These are phyloP conservation scores for Polyporus tsugae DNA, from an alignment of 1,284 basidiomycete genomes.

Conservation along the genomic window DNA sequence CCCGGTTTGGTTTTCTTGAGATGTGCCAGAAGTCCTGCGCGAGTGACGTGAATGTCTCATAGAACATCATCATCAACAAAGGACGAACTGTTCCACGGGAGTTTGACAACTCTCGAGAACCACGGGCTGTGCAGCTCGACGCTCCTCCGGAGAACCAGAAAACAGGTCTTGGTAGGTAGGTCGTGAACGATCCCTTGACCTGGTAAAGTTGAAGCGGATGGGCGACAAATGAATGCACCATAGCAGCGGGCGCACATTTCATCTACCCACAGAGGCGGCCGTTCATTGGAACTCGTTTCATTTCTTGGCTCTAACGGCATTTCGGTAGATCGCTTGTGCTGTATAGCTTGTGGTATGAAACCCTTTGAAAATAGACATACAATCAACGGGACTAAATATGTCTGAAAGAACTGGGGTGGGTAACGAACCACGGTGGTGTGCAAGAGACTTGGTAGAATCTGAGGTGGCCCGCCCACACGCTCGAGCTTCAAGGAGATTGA, in stretches of 20 bases:
- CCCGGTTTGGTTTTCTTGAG: background rate
- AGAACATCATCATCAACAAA: background rate
- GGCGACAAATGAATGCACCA: background rate
- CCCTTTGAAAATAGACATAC: too few relatives aligned
- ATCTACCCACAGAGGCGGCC: background rate
- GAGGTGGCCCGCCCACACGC: too few relatives aligned
- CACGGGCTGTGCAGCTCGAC: background rate
- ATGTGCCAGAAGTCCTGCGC: background rate
- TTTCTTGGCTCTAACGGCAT: background rate
- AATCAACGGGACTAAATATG: too few relatives aligned
- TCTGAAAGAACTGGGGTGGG: too few relatives aligned
- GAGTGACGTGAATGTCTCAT: background rate
- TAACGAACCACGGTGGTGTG: too few relatives aligned
- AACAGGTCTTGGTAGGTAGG: background rate
- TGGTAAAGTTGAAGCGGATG: background rate
- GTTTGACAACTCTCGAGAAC: background rate
- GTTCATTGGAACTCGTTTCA: background rate
- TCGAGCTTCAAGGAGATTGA: too few relatives aligned
- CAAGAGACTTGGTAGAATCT: too few relatives aligned
- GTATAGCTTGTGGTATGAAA: background rate
- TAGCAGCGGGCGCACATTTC: background rate
- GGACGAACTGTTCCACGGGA: background rate
- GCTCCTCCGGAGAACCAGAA: background rate
- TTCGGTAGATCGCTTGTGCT: background rate
- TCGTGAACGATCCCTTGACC: background rate